Evolutionary conservation across 805 yeast species (phyloP).

Genomic region (Candida vartiovaarae): DNA sequence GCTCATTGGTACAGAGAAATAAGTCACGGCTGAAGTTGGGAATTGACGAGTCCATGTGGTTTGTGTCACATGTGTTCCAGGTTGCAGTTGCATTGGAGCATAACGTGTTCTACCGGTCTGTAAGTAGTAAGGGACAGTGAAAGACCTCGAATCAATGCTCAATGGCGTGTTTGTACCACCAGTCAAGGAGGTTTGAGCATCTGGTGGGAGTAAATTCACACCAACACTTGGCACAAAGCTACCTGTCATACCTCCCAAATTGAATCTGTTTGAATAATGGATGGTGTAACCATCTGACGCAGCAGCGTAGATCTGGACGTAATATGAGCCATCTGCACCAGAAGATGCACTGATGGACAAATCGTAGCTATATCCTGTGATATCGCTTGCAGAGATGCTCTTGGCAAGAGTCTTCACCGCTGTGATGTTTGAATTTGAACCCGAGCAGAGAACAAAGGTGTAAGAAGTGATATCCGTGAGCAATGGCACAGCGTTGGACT

Average conservation of each 20-base stretch:
- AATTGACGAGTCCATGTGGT: constrained; percentile 49
- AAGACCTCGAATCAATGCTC: constrained; percentile 41
- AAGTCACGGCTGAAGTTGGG: constrained; percentile 63
- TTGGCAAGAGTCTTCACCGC: constrained; percentile 29
- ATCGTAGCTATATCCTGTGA: constrained; percentile 29
- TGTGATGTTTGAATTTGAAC: constrained; percentile 44
- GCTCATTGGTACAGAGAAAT: constrained; percentile 39
- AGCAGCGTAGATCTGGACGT: constrained; percentile 57
- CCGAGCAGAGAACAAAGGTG: constrained; percentile 61
- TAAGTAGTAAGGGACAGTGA: constrained; percentile 59
- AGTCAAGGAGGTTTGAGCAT: constrained; percentile 29
- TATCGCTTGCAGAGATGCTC: constrained; percentile 23
- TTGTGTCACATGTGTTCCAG: constrained; percentile 61
- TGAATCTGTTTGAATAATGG: constrained; percentile 64
- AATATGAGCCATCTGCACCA: constrained; percentile 63
- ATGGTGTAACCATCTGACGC: constrained; percentile 43
- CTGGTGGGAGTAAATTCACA: constrained; percentile 36
- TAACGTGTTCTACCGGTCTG: constrained; percentile 76
- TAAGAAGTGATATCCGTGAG: constrained; percentile 37
- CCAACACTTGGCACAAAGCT: constrained; percentile 40
- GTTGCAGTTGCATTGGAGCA: constrained; percentile 94
- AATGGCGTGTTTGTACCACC: constrained; percentile 27
- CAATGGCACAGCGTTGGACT: constrained; percentile 43
- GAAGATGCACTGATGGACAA: constrained; percentile 35
- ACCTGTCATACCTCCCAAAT: constrained; percentile 69